Evolutionary conservation across 345 rosid species (phyloP).

Genomic region (Dipteronia sinensis): DNA sequence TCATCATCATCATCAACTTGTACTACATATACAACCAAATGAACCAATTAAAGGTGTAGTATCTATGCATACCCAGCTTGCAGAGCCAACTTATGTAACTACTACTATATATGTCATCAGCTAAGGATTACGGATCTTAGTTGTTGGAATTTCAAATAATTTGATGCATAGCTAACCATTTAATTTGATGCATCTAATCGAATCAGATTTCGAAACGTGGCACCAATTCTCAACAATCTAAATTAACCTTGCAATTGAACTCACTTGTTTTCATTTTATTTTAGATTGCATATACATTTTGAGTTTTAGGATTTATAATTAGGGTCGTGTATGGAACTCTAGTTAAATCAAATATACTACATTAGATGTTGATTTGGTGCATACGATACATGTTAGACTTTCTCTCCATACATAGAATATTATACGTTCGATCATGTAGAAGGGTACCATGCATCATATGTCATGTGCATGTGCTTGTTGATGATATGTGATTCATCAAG

Average conservation of each 20-base stretch:
- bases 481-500: conserved; percentile 26
- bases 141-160: background rate
- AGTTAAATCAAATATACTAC: no score
- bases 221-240: no score
- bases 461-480: conserved; percentile 36
- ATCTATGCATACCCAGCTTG: background rate
- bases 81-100: background rate
- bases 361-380: background rate
- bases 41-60: no score
- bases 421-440: background rate
- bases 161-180: no score
- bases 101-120: no score
- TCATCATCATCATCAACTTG: background rate
- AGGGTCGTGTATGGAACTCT: background rate
- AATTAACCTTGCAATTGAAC: no score
- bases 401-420: background rate
- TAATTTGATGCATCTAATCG: background rate
- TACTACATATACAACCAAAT: background rate
- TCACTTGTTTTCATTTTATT: no score
- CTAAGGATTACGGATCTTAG: background rate
- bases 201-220: no score
- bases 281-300: no score
- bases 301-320: background rate
- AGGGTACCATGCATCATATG: background rate
- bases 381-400: background rate